A percentile compares a stretch with the other conserved stretches of the same genome.
Conservation (phyloP, 805 yeast genomes). For the Priceomyces carsonii region DNA sequence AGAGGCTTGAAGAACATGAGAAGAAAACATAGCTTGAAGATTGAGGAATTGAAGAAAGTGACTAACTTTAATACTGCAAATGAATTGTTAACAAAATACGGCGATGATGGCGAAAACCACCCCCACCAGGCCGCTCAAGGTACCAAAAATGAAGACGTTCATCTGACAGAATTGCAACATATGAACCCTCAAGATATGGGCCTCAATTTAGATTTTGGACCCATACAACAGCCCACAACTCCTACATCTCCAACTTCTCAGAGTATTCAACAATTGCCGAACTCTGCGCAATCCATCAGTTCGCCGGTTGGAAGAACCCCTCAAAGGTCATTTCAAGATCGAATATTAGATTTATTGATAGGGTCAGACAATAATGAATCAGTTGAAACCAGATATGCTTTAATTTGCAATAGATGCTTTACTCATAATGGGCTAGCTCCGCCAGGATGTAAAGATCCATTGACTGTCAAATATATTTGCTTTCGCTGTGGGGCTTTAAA, state of each 20-base stretch:
- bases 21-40: constrained; percentile 50
- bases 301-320: constrained; percentile 3
- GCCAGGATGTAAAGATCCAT: constrained; percentile 56
- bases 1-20: constrained; percentile 27
- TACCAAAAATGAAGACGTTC: constrained; percentile 4
- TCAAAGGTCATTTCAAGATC: constrained; percentile 32
- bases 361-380: constrained; percentile 67
- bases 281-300: neutral
- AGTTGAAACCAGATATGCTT: constrained; percentile 62
- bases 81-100: constrained; percentile 65
- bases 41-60: constrained; percentile 66
- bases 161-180: neutral
- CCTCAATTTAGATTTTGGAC: constrained; percentile 8
- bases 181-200: constrained; percentile 8
- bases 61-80: constrained; percentile 78
- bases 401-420: constrained; percentile 66
- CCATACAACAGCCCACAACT: neutral
- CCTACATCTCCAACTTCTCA: neutral
- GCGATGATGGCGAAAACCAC: constrained; percentile 10
- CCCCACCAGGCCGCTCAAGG: neutral
- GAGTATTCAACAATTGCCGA: neutral
- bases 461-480: constrained; percentile 56
- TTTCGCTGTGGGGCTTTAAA: constrained; percentile 59
- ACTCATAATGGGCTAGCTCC: constrained; percentile 83
- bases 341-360: constrained; percentile 37